Evolutionary conservation across 2,329 filamentous ascomycete genomes (phyloP), one percentile per base, ranked within the genome.

Genomic region (Periglandula ipomoeae): DNA sequence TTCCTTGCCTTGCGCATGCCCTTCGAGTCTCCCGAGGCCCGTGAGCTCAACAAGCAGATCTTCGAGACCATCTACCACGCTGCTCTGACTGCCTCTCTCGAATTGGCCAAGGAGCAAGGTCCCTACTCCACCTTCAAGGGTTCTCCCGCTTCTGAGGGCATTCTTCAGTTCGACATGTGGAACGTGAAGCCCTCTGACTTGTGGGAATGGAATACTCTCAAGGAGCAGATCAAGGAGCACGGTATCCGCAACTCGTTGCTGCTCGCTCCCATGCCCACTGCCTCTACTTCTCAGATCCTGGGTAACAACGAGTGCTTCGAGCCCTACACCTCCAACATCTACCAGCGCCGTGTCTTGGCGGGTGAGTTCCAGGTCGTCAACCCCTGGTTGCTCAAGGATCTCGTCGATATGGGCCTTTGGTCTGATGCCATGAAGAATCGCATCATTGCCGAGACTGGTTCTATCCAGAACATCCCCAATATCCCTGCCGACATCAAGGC

Each of bases 391-490:
- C 82, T 98, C 53, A 96, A 95, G 78, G 93, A 98, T 62, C 82
- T 98, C 26, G 93, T 98, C 58, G 93, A 98, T 64, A 87, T 96
- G 74, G 93, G 93, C 53, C 78, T 98, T 40, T 98, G 93, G 93
- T 96, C 91, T 43, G 91, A 98, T 71, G 89, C 89, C 74, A 98
- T 98, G 93, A 98, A 98, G 84, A 98, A 98, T 78, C 89, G 93
- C 61, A 98, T 98, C 77, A 98, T 98, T 62, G 86, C 93, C 50
- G 91, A 96, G 54, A 88, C 88, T 58, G 93, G 93, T 57, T 97
- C 91, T 19, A 86, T 98, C 49, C 93, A 97, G 70, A 91, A 93
- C 70, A 91, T 98, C 55, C 87, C 91, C 64, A 97, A 94, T 71
- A 96, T 98, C 54, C 91, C 93, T 13, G 81, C 86, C 27, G 93